Base-by-base conservation (phyloP, 2,329 filamentous ascomycete species). In the Fusarium incarnatum region DNA sequence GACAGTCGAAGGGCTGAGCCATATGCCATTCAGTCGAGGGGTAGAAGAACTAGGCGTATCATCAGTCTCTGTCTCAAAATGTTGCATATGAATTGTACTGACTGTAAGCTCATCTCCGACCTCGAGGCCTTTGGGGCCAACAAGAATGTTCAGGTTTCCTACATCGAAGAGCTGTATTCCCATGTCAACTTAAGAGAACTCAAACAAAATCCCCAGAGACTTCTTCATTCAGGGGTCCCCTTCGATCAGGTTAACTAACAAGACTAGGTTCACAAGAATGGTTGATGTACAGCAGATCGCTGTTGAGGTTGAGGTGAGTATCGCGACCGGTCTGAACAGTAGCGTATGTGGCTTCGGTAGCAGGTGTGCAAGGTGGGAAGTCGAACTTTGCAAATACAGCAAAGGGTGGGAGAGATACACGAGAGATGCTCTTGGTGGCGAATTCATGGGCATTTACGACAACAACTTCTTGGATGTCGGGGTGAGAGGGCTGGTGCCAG, bases 21-120 rank as follows among this genome's bases (percentile, higher is more conserved):
- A 93, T 92, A 74, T 83, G 75, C 90, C 90, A 93, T 79, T 93
- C 91, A 2, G 90, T 92, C 56, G 89, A 92, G 6, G 91, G 90
- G 73, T 93, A 93, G 80, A 93, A 93, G 81, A 92, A 93, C 77
- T 87, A 55, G 20, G 13, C 16, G 1, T 15, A 2, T 18, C 22
- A 23, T 69, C 10, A 71, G 41, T 20, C 41, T 27, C 56, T 46
- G 64, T 34, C 23, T 22, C 23, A n/a, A 25, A 12, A 13, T 23
- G 6, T 5, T 9, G 23, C 12, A 32, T 23, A 6, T 9, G 16
- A 27, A 15, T 11, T 11, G 32, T 55, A 61, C 52, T 30, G 44
- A 87, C 85, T 56, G 88, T 89, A 48, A 90, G 81, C 75, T 90
- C 88, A 64, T 90, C 85, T 50, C 86, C 87, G 6, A 80, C 76